phyloP scores from a whole-genome alignment of 2,329 filamentous ascomycete species.

The Sarocladiaceae sp. region DNA sequence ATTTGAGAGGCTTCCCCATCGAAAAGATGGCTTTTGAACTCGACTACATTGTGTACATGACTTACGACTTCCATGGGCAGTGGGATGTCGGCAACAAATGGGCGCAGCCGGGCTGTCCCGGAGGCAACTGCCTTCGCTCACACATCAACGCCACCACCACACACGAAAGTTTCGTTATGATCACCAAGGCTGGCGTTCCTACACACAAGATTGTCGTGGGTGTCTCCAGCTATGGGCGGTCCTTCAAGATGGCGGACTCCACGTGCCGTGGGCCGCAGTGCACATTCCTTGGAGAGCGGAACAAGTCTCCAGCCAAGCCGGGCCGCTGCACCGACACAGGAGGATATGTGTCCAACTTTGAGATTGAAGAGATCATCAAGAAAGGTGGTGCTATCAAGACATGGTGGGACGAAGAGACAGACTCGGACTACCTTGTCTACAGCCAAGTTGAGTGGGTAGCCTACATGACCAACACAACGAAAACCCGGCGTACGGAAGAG shows the following conservation, averaged over 20 bases:
- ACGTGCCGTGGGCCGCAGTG: constrained; percentile 23
- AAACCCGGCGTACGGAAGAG: constrained; percentile 4
- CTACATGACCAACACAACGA: constrained; percentile 14
- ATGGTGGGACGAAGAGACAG: constrained; percentile 5
- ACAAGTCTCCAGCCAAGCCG: constrained; percentile 15
- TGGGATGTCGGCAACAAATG: constrained; percentile 25
- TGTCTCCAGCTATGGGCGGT: constrained; percentile 23
- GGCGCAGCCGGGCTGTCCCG: constrained; percentile 17
- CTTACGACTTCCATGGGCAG: constrained; percentile 28
- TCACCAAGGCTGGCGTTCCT: constrained; percentile 26
- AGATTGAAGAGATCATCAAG: constrained; percentile 24
- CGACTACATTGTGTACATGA: constrained; percentile 30
- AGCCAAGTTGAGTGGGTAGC: constrained; percentile 15
- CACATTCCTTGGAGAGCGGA: constrained; percentile 14
- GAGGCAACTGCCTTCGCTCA: constrained; percentile 27
- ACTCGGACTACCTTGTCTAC: constrained; percentile 13
- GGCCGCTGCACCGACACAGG: constrained; percentile 22
- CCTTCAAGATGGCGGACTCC: constrained; percentile 25
- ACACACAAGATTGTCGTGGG: constrained; percentile 25
- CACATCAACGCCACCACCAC: constrained; percentile 32
- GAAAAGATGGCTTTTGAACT: constrained; percentile 17
- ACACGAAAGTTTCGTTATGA: constrained; percentile 23
- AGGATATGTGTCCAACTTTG: constrained; percentile 24
- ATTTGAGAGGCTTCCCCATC: constrained; percentile 25
- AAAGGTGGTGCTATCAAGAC: constrained; percentile 11